Conservation (phyloP, 1,284 basidiomycete genomes). For the Stygiomarasmius scandens region DNA sequence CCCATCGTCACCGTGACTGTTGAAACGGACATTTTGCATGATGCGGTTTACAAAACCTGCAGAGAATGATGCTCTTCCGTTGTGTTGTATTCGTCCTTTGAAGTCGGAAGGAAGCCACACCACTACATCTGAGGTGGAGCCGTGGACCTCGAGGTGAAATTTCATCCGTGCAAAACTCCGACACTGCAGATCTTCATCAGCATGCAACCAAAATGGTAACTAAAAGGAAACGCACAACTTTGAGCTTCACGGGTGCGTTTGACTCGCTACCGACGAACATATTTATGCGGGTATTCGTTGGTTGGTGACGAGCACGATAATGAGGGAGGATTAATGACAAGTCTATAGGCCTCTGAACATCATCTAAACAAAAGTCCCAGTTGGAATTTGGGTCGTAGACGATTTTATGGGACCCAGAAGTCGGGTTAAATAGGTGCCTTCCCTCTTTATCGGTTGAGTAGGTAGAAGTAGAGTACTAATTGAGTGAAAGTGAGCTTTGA, state of each 20-base stretch:
- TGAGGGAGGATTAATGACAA: conserved; percentile 71
- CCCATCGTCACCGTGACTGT: conserved; percentile 46
- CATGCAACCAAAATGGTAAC: too few relatives aligned
- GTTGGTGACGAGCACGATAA: conserved; percentile 73
- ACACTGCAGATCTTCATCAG: conserved; percentile 46
- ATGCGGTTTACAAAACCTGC: conserved; percentile 74
- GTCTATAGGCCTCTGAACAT: conserved; percentile 54
- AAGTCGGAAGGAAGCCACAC: conserved; percentile 80
- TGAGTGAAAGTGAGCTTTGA: conserved; percentile 1
- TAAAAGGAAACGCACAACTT: conserved; percentile 57
- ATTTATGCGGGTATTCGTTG: conserved; percentile 65
- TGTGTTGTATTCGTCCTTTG: conserved; percentile 62
- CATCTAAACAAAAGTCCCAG: conserved; percentile 68
- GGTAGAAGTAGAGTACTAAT: conserved; percentile 18
- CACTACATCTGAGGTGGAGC: conserved; percentile 61
- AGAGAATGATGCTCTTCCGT: conserved; percentile 60
- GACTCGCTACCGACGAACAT: conserved; percentile 61
- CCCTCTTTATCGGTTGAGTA: conserved; percentile 34
- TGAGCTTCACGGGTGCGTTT: conserved; percentile 58
- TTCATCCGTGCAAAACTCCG: conserved; percentile 61
- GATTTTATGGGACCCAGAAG: conserved; percentile 54
- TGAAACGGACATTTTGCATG: conserved; percentile 59
- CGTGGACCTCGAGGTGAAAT: conserved; percentile 68
- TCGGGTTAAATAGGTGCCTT: conserved; percentile 10
- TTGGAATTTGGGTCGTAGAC: conserved; percentile 54